Evolutionary conservation across 1,284 basidiomycete species (phyloP).

Genomic region (Stygiomarasmius scandens): DNA sequence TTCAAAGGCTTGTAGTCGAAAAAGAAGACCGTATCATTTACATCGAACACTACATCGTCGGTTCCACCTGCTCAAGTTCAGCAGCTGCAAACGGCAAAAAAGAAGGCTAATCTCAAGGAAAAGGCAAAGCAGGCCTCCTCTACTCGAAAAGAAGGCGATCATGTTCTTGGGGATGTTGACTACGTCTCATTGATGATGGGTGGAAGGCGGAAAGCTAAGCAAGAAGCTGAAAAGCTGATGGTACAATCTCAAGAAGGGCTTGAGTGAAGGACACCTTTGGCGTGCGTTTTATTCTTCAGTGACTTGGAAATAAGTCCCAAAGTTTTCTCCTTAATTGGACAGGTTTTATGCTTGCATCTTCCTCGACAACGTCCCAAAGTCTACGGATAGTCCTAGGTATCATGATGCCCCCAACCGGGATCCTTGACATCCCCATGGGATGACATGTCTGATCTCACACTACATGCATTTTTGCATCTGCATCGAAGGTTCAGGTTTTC

Average conservation of each 20-base stretch:
- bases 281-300: too few species aligned
- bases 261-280: neutral
- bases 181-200: slow-evolving; percentile 75
- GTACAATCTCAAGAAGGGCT: neutral
- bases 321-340: too few species aligned
- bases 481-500: too few species aligned
- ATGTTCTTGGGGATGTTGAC: slow-evolving; percentile 73
- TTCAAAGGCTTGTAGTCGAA: slow-evolving; percentile 30
- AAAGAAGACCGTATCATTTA: slow-evolving; percentile 32
- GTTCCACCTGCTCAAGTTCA: slow-evolving; percentile 23
- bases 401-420: too few species aligned
- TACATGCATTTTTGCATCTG: too few species aligned
- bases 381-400: too few species aligned
- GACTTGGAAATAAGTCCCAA: too few species aligned
- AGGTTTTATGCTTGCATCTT: too few species aligned
- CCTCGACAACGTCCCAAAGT: too few species aligned
- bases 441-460: too few species aligned
- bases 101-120: slow-evolving; percentile 51
- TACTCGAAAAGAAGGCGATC: slow-evolving; percentile 31
- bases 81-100: slow-evolving; percentile 22
- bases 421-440: too few species aligned
- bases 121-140: slow-evolving; percentile 35
- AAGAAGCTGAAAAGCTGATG: slow-evolving; percentile 62
- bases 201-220: slow-evolving; percentile 60
- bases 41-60: slow-evolving; percentile 9